Evolutionary conservation across 2,329 filamentous ascomycete genomes (phyloP).

Genomic region (Fusarium pseudoanthophilum): DNA sequence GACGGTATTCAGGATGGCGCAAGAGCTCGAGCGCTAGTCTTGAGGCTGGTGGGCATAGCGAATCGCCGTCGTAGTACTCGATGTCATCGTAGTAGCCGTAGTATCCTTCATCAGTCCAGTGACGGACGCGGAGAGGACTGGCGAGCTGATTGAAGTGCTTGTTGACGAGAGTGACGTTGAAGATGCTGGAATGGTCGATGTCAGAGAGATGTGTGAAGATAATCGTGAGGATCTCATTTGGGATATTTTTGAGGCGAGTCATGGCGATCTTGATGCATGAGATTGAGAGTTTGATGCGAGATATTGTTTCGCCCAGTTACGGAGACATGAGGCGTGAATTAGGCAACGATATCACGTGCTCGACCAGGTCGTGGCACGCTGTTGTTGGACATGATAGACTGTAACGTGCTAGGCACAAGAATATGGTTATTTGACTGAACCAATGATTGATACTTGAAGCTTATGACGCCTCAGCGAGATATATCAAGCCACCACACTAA

Average conservation of each 20-base stretch:
- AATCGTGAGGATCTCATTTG: neutral
- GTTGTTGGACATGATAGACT: accelerated
- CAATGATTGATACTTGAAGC: too few species aligned
- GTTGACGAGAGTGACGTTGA: neutral
- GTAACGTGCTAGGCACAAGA: accelerated
- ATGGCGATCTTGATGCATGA: neutral
- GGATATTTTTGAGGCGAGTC: neutral
- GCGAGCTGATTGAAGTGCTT: neutral
- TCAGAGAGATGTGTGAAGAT: neutral
- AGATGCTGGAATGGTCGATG: neutral
- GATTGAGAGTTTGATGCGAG: neutral
- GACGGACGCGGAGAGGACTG: neutral
- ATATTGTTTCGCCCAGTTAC: neutral
- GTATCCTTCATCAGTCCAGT: neutral
- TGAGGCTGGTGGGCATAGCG: neutral
- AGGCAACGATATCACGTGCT: neutral
- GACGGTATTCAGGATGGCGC: neutral
- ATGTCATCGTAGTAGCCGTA: neutral
- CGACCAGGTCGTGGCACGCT: neutral
- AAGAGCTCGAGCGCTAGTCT: neutral
- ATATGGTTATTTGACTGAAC: too few species aligned
- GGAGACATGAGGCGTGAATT: neutral
- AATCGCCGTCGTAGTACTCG: neutral
- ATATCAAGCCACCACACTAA: too few species aligned
- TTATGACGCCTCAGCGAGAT: too few species aligned